phyloP scores from a whole-genome alignment of 1,284 basidiomycete species.

The Apiotrichum porosum region DNA sequence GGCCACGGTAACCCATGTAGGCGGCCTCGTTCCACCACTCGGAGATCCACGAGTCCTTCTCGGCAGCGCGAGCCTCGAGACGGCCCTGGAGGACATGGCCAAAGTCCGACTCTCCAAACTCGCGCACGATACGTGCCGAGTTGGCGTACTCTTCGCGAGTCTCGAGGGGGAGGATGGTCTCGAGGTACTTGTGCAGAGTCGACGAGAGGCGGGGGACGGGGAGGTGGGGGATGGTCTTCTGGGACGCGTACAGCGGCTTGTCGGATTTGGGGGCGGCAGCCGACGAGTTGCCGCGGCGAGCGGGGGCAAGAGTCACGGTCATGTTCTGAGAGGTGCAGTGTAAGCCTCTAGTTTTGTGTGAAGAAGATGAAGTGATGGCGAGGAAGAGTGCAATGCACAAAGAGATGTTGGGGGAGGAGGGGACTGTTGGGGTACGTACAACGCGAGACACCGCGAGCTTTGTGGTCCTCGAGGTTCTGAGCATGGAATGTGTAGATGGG shows the following conservation, averaged over 20 bases:
- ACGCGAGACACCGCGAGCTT: constrained; percentile 2
- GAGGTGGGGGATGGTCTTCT: constrained; percentile 71
- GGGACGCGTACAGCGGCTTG: constrained; percentile 68
- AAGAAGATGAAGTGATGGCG: background rate
- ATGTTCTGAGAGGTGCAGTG: background rate
- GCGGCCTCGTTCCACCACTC: constrained; percentile 98
- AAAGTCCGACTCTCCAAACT: constrained; percentile 67
- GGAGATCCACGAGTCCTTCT: constrained; percentile 73
- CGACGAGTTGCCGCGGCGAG: constrained; percentile 9
- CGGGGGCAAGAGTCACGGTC: constrained; percentile 6
- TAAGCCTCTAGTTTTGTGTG: too few species aligned
- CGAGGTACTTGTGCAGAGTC: constrained; percentile 80
- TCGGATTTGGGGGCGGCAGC: constrained; percentile 10
- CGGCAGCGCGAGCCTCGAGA: constrained; percentile 64
- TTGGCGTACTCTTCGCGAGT: constrained; percentile 59
- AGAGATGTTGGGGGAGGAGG: background rate
- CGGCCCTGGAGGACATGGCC: constrained; percentile 74
- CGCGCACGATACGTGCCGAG: constrained; percentile 60
- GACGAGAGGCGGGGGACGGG: constrained; percentile 78
- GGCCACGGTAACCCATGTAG: constrained; percentile 57
- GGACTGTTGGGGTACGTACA: too few species aligned
- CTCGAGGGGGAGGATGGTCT: constrained; percentile 70
- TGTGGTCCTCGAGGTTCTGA: constrained; percentile 2
- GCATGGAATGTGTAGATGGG: background rate
- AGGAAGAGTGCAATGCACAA: constrained; percentile 1